Evolutionary conservation across 2,329 filamentous ascomycete genomes (phyloP).

Genomic region (Aspergillus persii): DNA sequence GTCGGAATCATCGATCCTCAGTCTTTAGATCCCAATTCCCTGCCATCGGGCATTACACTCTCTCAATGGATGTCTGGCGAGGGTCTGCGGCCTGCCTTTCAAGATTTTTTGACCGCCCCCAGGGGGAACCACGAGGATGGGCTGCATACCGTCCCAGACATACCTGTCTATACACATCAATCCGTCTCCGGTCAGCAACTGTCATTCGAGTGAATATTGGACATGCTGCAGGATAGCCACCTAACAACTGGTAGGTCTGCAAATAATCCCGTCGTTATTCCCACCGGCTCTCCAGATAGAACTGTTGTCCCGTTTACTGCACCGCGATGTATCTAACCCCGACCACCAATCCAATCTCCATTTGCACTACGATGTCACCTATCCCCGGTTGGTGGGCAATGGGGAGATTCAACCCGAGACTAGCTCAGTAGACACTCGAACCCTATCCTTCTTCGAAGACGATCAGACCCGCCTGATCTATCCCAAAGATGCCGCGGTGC

Average conservation of each 20-base stretch:
- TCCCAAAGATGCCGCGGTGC: conserved; percentile 70
- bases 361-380: conserved; percentile 71
- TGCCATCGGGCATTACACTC: conserved; percentile 27
- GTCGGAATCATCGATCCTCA: conserved; percentile 57
- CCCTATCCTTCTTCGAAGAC: conserved; percentile 56
- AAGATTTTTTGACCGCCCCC: conserved; percentile 26
- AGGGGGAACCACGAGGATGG: conserved; percentile 11
- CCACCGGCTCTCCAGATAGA: conserved; percentile 65
- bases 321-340: conserved; percentile 71
- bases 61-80: conserved; percentile 29
- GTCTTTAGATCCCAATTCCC: conserved; percentile 35
- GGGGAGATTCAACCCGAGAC: conserved; percentile 34
- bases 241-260: conserved; percentile 62
- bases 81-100: conserved; percentile 30
- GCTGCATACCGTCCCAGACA: conserved; percentile 20
- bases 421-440: neutral
- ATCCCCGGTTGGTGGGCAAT: conserved; percentile 42
- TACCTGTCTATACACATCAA: conserved; percentile 37
- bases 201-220: conserved; percentile 3
- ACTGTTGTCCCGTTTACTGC: conserved; percentile 71
- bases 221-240: conserved; percentile 4
- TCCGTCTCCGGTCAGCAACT: conserved; percentile 37
- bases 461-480: conserved; percentile 29
- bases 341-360: conserved; percentile 87
- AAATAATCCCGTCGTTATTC: conserved; percentile 72